Percentiles rank a stretch among this genome's conserved stretches.
phyloP scores from a whole-genome alignment of 257 asterid species.

The Solanum etuberosum region DNA sequence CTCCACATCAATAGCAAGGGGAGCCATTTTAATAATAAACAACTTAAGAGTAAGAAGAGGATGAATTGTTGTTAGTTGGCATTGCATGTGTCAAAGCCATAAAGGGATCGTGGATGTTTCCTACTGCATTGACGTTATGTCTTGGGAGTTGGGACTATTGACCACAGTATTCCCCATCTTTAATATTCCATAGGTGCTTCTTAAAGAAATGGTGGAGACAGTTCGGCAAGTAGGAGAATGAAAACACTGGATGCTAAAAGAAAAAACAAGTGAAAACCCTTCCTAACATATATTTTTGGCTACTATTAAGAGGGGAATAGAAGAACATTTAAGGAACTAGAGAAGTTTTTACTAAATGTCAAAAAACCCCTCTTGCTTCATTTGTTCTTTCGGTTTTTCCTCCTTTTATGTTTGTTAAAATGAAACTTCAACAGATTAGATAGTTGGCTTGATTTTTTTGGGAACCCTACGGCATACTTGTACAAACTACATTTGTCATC shows the following conservation, averaged over 20 bases:
- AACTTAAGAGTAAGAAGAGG: background rate
- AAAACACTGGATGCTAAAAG: background rate
- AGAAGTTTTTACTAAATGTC: background rate
- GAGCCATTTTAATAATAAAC: background rate
- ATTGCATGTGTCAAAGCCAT: background rate
- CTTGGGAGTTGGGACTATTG: background rate
- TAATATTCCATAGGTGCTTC: background rate
- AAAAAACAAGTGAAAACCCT: background rate
- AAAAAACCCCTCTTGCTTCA: background rate
- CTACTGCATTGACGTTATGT: background rate
- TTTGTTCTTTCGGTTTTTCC: background rate
- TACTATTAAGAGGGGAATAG: background rate
- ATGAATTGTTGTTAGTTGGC: background rate
- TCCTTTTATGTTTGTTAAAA: background rate
- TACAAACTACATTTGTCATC: background rate
- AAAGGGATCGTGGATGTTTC: background rate
- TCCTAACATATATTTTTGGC: background rate
- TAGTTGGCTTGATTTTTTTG: background rate
- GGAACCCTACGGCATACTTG: background rate
- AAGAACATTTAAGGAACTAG: background rate
- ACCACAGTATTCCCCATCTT: background rate
- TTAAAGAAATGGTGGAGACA: background rate
- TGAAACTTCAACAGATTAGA: background rate
- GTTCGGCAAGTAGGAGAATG: background rate
- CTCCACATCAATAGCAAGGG: background rate